A percentile compares a stretch with the other conserved stretches of the same genome.
These are phyloP conservation scores for Trifolium repens DNA, from an alignment of 306 rosid species.

Conservation along the genomic window DNA sequence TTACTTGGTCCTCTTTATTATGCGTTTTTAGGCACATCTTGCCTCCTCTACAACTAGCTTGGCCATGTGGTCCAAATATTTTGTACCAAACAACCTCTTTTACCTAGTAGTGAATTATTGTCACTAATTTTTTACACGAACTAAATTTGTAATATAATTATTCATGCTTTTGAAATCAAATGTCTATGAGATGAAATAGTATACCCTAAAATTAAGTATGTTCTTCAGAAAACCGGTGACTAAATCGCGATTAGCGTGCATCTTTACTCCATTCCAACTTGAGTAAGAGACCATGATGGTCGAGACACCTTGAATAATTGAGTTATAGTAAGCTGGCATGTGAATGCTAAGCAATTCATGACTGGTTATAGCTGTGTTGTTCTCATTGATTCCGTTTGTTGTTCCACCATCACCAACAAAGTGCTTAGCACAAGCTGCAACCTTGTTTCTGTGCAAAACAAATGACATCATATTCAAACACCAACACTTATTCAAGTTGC, in stretches of 20 bases:
- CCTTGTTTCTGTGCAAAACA: slow-evolving; percentile 22
- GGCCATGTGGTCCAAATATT: too few species aligned
- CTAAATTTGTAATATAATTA: too few species aligned
- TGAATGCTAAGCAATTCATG: slow-evolving; percentile 41
- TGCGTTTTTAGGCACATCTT: too few species aligned
- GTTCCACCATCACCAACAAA: slow-evolving; percentile 45
- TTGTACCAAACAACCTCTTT: too few species aligned
- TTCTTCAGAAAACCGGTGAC: slow-evolving; percentile 40
- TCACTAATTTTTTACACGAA: too few species aligned
- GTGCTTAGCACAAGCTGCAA: slow-evolving; percentile 42
- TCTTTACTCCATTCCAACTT: slow-evolving; percentile 47
- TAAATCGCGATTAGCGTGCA: slow-evolving; percentile 45
- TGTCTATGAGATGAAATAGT: not conserved
- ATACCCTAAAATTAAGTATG: slow-evolving; percentile 41
- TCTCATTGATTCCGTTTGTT: slow-evolving; percentile 42
- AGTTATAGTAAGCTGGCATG: slow-evolving; percentile 44
- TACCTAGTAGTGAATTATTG: too few species aligned
- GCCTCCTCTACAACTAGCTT: too few species aligned
- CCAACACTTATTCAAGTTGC: not conserved
- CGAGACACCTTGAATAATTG: slow-evolving; percentile 45
- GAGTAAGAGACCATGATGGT: slow-evolving; percentile 48
- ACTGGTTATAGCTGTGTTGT: slow-evolving; percentile 27
- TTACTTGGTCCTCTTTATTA: too few species aligned
- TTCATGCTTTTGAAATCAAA: too few species aligned
- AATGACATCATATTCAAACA: not conserved